phyloP scores from a whole-genome alignment of 2,329 filamentous ascomycete genomes.

The Beauveria asiatica region DNA sequence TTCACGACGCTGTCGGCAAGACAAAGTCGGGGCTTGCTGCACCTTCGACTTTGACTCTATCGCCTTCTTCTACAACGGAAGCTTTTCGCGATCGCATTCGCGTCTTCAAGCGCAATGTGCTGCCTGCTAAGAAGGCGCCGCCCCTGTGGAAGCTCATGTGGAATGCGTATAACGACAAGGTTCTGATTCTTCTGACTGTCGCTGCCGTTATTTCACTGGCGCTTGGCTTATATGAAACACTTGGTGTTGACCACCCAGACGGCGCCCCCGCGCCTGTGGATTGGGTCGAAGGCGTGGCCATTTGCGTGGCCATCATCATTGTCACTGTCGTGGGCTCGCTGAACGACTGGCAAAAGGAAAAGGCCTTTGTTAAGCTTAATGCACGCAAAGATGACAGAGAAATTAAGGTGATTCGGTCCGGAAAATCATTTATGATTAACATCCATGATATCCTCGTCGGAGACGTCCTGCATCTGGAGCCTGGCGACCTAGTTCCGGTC shows the following conservation, averaged over 20 bases:
- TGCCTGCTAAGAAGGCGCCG: conserved; percentile 56
- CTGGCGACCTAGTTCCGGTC: conserved; percentile 61
- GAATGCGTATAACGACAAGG: conserved; percentile 66
- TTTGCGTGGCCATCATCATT: conserved; percentile 56
- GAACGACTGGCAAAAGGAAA: conserved; percentile 62
- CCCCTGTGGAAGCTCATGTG: conserved; percentile 55
- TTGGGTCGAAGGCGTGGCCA: conserved; percentile 61
- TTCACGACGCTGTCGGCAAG: conserved; percentile 47
- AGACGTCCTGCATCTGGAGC: conserved; percentile 60
- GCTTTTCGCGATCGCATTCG: conserved; percentile 10
- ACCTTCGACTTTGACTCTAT: conserved; percentile 47
- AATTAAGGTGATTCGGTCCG: conserved; percentile 59
- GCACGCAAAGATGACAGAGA: conserved; percentile 54
- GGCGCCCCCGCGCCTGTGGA: conserved; percentile 38
- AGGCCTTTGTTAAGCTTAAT: conserved; percentile 56
- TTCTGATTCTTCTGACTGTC: conserved; percentile 60
- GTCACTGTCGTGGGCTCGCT: conserved; percentile 54
- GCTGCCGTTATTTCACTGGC: conserved; percentile 61
- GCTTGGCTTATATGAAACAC: conserved; percentile 60
- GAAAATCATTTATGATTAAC: conserved; percentile 53
- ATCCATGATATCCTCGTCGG: conserved; percentile 61
- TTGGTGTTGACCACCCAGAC: conserved; percentile 28
- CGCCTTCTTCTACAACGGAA: background rate
- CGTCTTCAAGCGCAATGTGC: conserved; percentile 39
- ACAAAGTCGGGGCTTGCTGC: conserved; percentile 26